phyloP scores from a whole-genome alignment of 2,329 filamentous ascomycete species.

The Lachnellula willkommii region DNA sequence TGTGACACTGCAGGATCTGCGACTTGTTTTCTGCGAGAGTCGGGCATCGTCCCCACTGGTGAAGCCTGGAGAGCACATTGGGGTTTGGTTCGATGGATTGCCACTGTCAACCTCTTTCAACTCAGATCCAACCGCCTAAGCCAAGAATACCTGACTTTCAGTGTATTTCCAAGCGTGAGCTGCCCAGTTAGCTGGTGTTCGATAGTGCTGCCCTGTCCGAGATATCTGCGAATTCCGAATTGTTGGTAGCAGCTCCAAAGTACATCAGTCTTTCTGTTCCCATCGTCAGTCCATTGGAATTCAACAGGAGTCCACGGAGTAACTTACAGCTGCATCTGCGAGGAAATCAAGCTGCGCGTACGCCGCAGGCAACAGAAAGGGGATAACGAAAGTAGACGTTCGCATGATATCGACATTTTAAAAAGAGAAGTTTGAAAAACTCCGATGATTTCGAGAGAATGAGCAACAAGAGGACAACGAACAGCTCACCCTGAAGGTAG shows the following conservation, averaged over 20 bases:
- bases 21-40: conserved; percentile 9
- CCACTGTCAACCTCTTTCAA: conserved; percentile 6
- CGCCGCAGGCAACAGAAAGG: conserved; percentile 13
- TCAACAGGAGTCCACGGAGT: too few relatives aligned
- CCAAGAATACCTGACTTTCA: conserved; percentile 7
- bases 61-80: conserved; percentile 10
- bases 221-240: conserved; percentile 12
- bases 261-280: conserved; percentile 15
- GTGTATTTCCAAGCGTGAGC: conserved; percentile 15
- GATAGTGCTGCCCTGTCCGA: conserved; percentile 11
- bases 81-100: conserved; percentile 10
- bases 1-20: conserved; percentile 56
- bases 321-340: conserved; percentile 15
- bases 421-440: not conserved
- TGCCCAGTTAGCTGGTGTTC: conserved; percentile 13
- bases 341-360: conserved; percentile 17
- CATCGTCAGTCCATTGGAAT: not conserved
- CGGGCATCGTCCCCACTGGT: conserved; percentile 9
- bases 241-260: conserved; percentile 16
- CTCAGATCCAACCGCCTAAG: not conserved
- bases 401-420: conserved; percentile 10
- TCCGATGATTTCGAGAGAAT: not conserved
- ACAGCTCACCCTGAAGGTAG: not conserved
- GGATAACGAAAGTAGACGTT: conserved; percentile 8
- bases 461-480: conserved; percentile 1